Evolutionary conservation across 140 eudicot species (phyloP).

Genomic region (Flaveria floridana): DNA sequence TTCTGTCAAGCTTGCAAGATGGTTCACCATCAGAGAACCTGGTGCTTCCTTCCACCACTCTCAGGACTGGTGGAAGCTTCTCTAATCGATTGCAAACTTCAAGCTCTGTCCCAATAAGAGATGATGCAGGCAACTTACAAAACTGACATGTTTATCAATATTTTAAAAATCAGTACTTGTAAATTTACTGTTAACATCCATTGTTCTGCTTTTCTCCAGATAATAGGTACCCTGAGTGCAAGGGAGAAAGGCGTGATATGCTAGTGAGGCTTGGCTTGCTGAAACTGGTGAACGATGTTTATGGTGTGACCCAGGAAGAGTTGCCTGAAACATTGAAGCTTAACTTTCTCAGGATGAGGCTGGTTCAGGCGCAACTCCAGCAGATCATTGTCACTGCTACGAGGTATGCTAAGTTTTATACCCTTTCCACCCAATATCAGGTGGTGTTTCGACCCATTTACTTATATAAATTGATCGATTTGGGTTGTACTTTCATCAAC

Average conservation of each 20-base stretch:
- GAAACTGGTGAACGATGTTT: constrained; percentile 66
- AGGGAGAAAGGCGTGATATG: constrained; percentile 77
- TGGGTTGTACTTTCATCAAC: not conserved
- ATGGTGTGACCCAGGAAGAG: constrained; percentile 64
- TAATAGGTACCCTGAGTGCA: constrained; percentile 59
- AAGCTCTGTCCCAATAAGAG: constrained; percentile 24
- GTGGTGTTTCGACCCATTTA: not conserved
- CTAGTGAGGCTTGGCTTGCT: constrained; percentile 78
- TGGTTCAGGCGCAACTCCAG: constrained; percentile 79
- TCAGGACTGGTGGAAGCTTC: constrained; percentile 72
- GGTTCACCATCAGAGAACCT: constrained; percentile 37
- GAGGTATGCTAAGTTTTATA: constrained; percentile 45
- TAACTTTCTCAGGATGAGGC: constrained; percentile 57
- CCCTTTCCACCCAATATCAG: not conserved
- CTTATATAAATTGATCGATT: not conserved
- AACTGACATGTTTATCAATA: not conserved
- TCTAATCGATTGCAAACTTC: constrained; percentile 45
- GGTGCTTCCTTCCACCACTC: constrained; percentile 58
- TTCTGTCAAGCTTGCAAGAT: constrained; percentile 45
- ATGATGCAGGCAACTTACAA: constrained; percentile 23
- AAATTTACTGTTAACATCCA: constrained; percentile 3
- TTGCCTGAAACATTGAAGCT: constrained; percentile 88
- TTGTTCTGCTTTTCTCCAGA: constrained; percentile 26
- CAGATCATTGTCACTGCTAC: constrained; percentile 78
- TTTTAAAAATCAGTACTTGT: not conserved